A percentile compares a stretch with the other conserved stretches of the same genome.
Evolutionary conservation across 75 land plant species (phyloP).

Genomic region (Sequoia sempervirens): DNA sequence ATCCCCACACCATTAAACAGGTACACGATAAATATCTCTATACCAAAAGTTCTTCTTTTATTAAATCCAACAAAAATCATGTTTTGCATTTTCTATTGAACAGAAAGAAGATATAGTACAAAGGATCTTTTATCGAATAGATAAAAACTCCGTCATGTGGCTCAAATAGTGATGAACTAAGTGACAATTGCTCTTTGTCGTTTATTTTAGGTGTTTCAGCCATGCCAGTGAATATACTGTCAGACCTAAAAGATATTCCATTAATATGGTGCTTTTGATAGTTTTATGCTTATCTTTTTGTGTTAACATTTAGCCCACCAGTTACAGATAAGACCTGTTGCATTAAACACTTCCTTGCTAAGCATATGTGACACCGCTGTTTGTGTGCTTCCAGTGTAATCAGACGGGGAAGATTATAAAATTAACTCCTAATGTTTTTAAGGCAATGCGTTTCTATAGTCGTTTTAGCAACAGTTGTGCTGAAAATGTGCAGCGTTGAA

Average conservation of each 20-base stretch:
- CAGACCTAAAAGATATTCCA: neutral
- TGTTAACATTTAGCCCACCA: neutral
- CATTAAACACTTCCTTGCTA: neutral
- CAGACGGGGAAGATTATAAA: neutral
- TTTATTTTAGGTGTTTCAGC: neutral
- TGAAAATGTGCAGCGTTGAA: neutral
- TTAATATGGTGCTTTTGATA: neutral
- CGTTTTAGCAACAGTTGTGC: neutral
- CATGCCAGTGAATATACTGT: neutral
- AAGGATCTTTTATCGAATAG: too few relatives aligned
- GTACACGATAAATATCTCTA: constrained; percentile 12
- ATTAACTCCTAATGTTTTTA: neutral
- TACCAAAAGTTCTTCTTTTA: neutral
- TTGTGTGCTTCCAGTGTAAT: neutral
- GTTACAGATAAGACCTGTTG: neutral
- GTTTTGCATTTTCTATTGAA: neutral
- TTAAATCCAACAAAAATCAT: neutral
- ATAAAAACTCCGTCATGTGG: neutral
- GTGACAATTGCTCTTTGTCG: neutral
- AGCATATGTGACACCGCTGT: neutral
- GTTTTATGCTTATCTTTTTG: neutral
- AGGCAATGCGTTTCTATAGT: neutral
- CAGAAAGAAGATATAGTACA: neutral
- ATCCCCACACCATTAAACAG: constrained; percentile 65
- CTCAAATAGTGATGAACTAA: neutral